Conservation (phyloP, 2,329 filamentous ascomycete species). For the Phaeosphaeriaceae sp. region DNA sequence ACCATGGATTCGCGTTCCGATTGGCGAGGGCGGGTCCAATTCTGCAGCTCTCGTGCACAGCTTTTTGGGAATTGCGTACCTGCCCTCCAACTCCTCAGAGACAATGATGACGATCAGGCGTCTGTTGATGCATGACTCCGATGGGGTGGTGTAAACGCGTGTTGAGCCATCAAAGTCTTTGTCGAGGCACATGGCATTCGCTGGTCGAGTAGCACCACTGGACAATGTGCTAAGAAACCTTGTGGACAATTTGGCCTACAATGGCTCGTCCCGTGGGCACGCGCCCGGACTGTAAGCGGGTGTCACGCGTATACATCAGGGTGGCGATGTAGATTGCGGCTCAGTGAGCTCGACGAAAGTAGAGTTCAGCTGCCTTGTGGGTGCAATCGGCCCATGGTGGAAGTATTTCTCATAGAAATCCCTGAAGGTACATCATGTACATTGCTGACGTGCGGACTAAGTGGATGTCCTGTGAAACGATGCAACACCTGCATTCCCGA, state of each 20-base stretch:
- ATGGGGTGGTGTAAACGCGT: background rate
- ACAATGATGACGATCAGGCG: conserved; percentile 10
- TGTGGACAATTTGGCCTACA: background rate
- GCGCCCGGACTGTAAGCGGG: conserved; percentile 22
- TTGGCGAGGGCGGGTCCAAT: conserved; percentile 39
- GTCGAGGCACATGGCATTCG: background rate
- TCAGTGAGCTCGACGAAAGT: conserved; percentile 17
- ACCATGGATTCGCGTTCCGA: conserved; percentile 39
- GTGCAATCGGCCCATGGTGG: background rate
- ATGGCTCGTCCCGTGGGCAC: background rate
- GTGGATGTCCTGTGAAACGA: conserved; percentile 29
- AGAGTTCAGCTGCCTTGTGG: conserved; percentile 19
- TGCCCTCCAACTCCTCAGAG: conserved; percentile 23
- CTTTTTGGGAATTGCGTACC: conserved; percentile 17
- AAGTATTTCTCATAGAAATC: conserved; percentile 17
- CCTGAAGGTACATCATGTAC: conserved; percentile 26
- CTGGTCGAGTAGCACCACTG: background rate
- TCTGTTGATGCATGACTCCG: background rate
- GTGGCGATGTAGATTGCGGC: conserved; percentile 28
- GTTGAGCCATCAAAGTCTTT: background rate
- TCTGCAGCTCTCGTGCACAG: conserved; percentile 25
- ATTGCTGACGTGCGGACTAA: conserved; percentile 18
- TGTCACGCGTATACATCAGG: conserved; percentile 15
- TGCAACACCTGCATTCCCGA: conserved; percentile 42
- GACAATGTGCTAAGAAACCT: background rate